Evolutionary conservation across 805 yeast species (phyloP), one percentile per base, ranked within the genome.

Genomic region (Yamadazyma philogaea): DNA sequence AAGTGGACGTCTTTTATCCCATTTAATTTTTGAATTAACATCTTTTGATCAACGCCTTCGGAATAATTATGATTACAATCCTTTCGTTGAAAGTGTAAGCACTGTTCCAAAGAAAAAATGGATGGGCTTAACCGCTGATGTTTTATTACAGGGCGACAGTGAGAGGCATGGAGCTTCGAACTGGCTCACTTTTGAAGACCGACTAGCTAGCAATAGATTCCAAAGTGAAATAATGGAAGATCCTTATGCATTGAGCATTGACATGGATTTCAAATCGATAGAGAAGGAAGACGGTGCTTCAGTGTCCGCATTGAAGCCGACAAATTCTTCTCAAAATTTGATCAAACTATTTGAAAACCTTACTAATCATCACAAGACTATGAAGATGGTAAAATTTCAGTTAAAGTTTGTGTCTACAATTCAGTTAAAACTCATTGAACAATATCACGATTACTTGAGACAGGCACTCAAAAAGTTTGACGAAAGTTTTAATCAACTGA

Each of bases 241-340:
- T 0, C 50, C 66, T 0, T 70, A 75, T 48, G 79, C 85, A 0
- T 79, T 82, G 57, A 60, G 58, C 2, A 74, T 84, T 22, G 90
- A 84, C 52, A 65, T 61, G 47, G 90, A 84, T 38, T 70, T 55
- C 46, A 58, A 56, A 27, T 52, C 27, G 19, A 17, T 3, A n/a
- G 27, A 24, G 6, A 14, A 21, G 16, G 30, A 43, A 7, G 45
- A 53, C 4, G 24, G 22, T 5, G 31, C 7, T 12, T 14, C 20
- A 6, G 17, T 7, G 7, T 10, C 28, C 2, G 40, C 60, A 10
- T 12, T 22, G 30, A 63, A 59, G 38, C 89, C 91, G 0, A 82
- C 88, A 0, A 74, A 74, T 47, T 77, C 87, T 1, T 79, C 89
- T 0, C 66, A 73, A 30, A 75, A 78, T 37, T 57, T 84, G 46